Evolutionary conservation across 2,329 filamentous ascomycete species (phyloP).

Genomic region (Capronia coronata): DNA sequence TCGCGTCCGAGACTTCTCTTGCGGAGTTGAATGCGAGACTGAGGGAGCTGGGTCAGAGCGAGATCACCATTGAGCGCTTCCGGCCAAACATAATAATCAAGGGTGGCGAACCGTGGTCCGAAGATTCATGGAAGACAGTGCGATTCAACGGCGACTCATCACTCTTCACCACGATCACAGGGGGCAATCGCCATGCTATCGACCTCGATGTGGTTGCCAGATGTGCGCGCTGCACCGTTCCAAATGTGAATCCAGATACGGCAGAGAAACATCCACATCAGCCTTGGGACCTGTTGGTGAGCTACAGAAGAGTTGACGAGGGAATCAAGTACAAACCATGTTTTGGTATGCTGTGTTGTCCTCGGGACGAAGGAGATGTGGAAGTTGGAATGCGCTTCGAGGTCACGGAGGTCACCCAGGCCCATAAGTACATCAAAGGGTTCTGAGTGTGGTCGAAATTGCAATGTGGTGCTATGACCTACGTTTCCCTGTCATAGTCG

Average conservation of each 20-base stretch:
- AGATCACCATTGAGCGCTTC: conserved; percentile 57
- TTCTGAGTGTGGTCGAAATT: conserved; percentile 27
- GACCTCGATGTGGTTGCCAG: conserved; percentile 53
- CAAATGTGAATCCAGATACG: conserved; percentile 59
- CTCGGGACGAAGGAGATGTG: conserved; percentile 49
- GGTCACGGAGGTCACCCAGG: conserved; percentile 50
- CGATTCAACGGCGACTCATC: conserved; percentile 37
- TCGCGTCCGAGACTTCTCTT: conserved; percentile 52
- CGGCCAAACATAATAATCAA: conserved; percentile 57
- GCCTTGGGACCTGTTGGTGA: conserved; percentile 58
- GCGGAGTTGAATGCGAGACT: conserved; percentile 54
- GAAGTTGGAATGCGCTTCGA: conserved; percentile 55
- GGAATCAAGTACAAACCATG: conserved; percentile 59
- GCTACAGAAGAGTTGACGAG: conserved; percentile 54
- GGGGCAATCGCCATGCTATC: conserved; percentile 29
- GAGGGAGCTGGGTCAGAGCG: conserved; percentile 35
- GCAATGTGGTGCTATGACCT: not conserved
- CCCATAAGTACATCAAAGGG: conserved; percentile 48
- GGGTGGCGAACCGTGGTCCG: conserved; percentile 52
- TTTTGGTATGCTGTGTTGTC: conserved; percentile 60
- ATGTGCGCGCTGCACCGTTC: conserved; percentile 57
- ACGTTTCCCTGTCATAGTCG: not conserved
- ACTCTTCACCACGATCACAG: conserved; percentile 13
- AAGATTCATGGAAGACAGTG: conserved; percentile 58
- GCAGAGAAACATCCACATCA: conserved; percentile 53